Base-by-base conservation (phyloP, 257 asterid genomes). In the Primulina tabacum region DNA sequence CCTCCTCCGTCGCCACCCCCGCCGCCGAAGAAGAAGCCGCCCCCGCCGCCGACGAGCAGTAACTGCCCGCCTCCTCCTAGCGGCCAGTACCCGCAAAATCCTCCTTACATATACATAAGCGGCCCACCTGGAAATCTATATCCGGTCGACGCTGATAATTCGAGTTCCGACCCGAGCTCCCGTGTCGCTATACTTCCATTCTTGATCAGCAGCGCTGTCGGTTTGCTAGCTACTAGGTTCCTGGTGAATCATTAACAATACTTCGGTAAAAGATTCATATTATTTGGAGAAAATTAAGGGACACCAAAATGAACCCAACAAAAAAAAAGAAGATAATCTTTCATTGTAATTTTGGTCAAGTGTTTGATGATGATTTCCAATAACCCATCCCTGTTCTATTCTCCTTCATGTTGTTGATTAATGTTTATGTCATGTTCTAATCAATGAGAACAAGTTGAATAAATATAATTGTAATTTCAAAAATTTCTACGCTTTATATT, bases 111-210 rank as follows among this genome's bases (percentile, higher is more conserved):
- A 38, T 87, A 73, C 83, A 73, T 86, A 56, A 83, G 86, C 7
- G 95, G 92, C n/a, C 97, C 97, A 53, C 96, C 96, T 4, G 96
- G 94, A 16, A 62, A 79, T 65, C 56, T 91, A 29, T 91, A 90
- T 30, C 97, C 94, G 24, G 74, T 90, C 11, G 83, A 86, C 62
- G 33, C 73, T 2, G 58, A 58, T 53, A 73, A 56, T 43, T 80
- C 86, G 21, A 83, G 85, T 35, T 81, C 84, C 35, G 70, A 76
- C 8, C 78, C 75, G 28, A 21, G 53, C 71, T 38, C 50, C 32
- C 63, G 69, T 4, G 0, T 74, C 26, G 83, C 80, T 3, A 67
- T 72, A 56, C 20, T 64, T 24, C 77, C 78, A 7, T 77, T 76
- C 70, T 76, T 80, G 70, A 78, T 85, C 78, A 32, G 73, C 70